These are phyloP conservation scores for Nicotiana benthamiana DNA, from an alignment of 257 asterid genomes.

Conservation along the genomic window DNA sequence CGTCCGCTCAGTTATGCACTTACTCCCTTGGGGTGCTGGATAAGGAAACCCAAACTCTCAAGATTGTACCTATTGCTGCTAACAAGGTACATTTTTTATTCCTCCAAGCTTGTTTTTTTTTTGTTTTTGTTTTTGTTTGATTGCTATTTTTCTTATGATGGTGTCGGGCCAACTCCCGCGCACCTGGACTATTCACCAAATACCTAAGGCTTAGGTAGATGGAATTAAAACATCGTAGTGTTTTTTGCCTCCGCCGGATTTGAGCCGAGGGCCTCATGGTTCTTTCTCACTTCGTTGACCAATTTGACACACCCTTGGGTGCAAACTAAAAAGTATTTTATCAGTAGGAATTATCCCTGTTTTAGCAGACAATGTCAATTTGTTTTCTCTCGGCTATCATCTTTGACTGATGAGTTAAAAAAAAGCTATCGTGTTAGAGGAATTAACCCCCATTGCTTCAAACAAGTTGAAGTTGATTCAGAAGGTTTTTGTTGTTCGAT, in stretches of 20 bases:
- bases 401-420: not conserved
- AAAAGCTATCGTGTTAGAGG: not conserved
- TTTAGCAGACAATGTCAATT: no score
- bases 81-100: not conserved
- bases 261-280: no score
- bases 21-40: constrained; percentile 69
- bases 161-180: no score
- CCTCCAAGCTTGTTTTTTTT: not conserved
- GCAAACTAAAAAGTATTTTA: no score
- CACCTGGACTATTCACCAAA: no score
- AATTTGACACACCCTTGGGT: no score
- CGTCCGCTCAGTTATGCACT: constrained; percentile 51
- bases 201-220: no score
- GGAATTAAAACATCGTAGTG: no score
- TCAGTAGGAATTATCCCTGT: no score
- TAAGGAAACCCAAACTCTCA: constrained; percentile 48
- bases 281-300: no score
- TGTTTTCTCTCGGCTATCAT: no score
- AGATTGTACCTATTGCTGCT: constrained; percentile 53
- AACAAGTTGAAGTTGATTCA: constrained; percentile 28
- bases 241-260: no score
- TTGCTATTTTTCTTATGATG: not conserved
- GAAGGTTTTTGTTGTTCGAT: not conserved
- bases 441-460: constrained; percentile 14
- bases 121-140: not conserved